phyloP scores from a whole-genome alignment of 306 rosid genomes.

The Hylodesmum podocarpum region DNA sequence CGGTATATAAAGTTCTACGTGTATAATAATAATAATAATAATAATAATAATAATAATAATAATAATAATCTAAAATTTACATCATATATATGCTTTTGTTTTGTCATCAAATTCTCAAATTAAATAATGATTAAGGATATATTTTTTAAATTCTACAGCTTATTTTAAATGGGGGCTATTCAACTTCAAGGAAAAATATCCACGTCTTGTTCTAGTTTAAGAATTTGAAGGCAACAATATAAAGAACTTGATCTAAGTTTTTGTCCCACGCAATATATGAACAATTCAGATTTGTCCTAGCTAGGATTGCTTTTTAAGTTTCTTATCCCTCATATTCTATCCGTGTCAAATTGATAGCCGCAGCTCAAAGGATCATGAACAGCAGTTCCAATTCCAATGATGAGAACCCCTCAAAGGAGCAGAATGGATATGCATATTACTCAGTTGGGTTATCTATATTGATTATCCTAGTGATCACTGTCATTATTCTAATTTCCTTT shows the following conservation, averaged over 20 bases:
- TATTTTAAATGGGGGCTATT: neutral
- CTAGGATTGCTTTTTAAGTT: neutral
- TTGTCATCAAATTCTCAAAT: too few relatives aligned
- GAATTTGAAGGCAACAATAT: neutral
- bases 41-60: too few relatives aligned
- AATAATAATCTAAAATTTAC: too few relatives aligned
- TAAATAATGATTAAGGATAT: too few relatives aligned
- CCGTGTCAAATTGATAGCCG: neutral
- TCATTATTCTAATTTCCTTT: neutral
- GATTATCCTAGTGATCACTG: neutral
- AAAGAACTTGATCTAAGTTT: neutral
- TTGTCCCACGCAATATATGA: neutral
- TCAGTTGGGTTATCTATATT: neutral
- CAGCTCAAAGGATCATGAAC: conserved; percentile 1
- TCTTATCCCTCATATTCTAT: neutral
- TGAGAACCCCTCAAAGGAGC: neutral
- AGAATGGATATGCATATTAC: neutral
- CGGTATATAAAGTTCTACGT: too few relatives aligned
- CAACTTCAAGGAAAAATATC: neutral
- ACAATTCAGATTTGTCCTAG: neutral
- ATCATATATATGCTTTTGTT: too few relatives aligned
- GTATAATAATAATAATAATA: too few relatives aligned
- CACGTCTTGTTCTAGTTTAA: neutral
- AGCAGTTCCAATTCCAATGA: neutral
- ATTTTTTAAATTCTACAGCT: too few relatives aligned